These are phyloP conservation scores for Ustilago lituana DNA, from an alignment of 1,284 basidiomycete species.

Conservation along the genomic window DNA sequence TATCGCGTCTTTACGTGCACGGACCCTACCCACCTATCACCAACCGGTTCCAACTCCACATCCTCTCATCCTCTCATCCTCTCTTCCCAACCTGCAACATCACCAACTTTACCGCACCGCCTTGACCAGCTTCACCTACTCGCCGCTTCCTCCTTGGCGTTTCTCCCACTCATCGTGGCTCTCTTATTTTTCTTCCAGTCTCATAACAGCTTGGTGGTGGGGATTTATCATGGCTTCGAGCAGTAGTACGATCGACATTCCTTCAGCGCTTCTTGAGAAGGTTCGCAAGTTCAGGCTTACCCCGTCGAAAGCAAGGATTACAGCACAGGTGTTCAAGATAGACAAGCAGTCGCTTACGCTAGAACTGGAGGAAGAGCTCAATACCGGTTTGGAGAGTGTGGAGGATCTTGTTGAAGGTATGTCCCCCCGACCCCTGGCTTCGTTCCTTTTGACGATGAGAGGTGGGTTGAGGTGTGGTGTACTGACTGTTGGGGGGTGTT, in stretches of 20 bases:
- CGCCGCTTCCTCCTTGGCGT: too few relatives aligned
- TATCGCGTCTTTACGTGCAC: too few relatives aligned
- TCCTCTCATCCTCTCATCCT: background rate
- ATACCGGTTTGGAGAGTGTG: constrained; percentile 19
- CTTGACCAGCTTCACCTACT: too few relatives aligned
- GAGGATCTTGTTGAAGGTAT: constrained; percentile 61
- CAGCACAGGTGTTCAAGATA: constrained; percentile 61
- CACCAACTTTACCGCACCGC: too few relatives aligned
- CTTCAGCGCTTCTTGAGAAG: constrained; percentile 27
- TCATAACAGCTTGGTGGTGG: background rate
- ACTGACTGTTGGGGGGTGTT: too few relatives aligned
- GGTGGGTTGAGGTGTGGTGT: background rate
- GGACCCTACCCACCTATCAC: too few relatives aligned
- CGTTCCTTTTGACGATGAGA: too few relatives aligned
- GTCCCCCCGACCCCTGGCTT: too few relatives aligned
- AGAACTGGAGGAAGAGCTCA: constrained; percentile 57
- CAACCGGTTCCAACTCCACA: background rate
- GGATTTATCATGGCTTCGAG: constrained; percentile 5
- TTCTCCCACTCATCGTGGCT: too few relatives aligned
- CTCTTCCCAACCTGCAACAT: background rate
- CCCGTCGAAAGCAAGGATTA: constrained; percentile 29
- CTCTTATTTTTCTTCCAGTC: too few relatives aligned
- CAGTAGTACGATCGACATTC: constrained; percentile 60
- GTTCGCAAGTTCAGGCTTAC: constrained; percentile 56
- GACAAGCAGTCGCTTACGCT: constrained; percentile 57